Base-by-base conservation (phyloP, 352 stramenopile genomes). In the Globisporangium orthogonon region DNA sequence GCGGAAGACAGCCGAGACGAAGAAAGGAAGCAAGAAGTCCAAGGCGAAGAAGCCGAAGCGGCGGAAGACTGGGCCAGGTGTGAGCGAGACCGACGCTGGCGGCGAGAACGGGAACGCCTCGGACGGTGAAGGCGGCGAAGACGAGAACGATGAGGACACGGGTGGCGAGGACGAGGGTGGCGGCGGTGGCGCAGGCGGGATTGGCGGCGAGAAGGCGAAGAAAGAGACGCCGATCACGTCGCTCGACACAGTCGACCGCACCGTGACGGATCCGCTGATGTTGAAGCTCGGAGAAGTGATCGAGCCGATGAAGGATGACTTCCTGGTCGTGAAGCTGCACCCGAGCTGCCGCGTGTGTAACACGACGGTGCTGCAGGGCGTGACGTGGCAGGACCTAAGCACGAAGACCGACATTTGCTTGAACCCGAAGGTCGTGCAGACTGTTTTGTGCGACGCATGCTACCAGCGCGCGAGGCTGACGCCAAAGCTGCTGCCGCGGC, bases 251-350 rank as follows among this genome's bases (percentile, higher is more conserved):
- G 67, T 85, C 11, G 75, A 90, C 56, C 62, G 80, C 37, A 90
- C 74, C 29, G 59, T 92, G 17, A 78, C 76, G 33, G 86, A 95
- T 37, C 77, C 78, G 6, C 60, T 95, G 33, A 94, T 95, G 86
- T 66, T 78, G 43, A 93, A 94, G 60, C 78, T 95, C 30, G 85
- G 83, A 30, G 83, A 93, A 62, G 78, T 93, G 52, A 91, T 95
- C 35, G 78, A 93, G 62, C 86, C 84, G 1, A 95, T 95, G 86
- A 95, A 94, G 67, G 86, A 95, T 55, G 86, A 95, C 57, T 95
- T 95, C 50, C 52, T 95, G 17, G 86, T 95, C 43, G 83, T 94
- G 28, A 94, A 95, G 63, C 59, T 95, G 30, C 67, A 89, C n/a
- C 86, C 86, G 52, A 87, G 81, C 58, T 95, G 86, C 45, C 76